Base-by-base conservation (phyloP, 495 filamentous ascomycete species). In the Trichoderma erinaceum region DNA sequence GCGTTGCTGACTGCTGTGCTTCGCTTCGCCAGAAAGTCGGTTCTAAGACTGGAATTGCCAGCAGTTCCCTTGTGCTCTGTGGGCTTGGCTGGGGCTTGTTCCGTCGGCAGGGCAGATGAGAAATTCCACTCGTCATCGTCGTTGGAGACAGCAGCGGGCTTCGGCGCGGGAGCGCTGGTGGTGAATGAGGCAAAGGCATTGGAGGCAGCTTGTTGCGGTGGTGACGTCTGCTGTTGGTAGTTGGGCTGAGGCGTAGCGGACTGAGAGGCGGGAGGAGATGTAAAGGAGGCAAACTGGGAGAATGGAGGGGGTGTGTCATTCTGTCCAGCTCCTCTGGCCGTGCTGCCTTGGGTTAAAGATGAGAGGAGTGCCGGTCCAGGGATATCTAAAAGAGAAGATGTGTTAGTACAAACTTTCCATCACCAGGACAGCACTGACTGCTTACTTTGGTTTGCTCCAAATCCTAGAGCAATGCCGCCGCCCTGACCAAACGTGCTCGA, bases 121-220 rank as follows among this genome's bases (percentile, higher is more conserved):
- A 98, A 99, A 44, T 88, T 87, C 95, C 95, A 99, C 72, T 99
- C 95, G 70, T 99, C 95, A 25, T 92, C 89, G 38, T 88, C 86
- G 66, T 88, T 71, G 74, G 79, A 69, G 32, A 79, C 72, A 10
- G 56, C 56, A 64, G 78, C 71, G 66, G 76, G 73, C 35, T 69
- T 69, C 32, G 73, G 67, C 41, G 56, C 25, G 78, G 75, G 68
- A 66, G 68, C 32, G 71, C 63, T 80, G 63, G 85, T 82, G 32
- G 85, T 82, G 50, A 92, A 79, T n/a, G 87, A 82, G n/a, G 89
- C 88, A 73, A 92, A 92, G 58, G 90, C 89, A 71, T 91, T 89
- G 18, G 73, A 79, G 2, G 79, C 75, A 41, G 78, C 66, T 69
- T 81, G 71, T 69, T 81, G 71, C 4, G 78, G 78, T 21, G 77